Evolutionary conservation across 768 basidiomycete species (phyloP), one percentile per base, ranked within the genome.

Genomic region (Mycena vulgaris): DNA sequence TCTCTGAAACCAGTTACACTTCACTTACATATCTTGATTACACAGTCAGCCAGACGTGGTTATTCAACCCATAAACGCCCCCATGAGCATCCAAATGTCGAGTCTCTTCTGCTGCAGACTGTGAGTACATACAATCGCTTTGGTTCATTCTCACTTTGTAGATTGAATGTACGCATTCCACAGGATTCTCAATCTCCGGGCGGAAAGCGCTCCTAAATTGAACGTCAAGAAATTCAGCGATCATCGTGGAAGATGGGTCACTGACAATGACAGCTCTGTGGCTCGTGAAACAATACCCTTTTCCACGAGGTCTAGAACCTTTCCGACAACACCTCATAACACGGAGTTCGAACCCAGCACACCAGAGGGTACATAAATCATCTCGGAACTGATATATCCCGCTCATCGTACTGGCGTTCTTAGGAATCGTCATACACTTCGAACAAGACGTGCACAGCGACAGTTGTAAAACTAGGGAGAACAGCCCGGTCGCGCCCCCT

Each of bases 41-140:
- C 11, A 0, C 30, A 72, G 71, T 21, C 72, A 73, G 67, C 14
- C 19, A 19, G 49, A 73, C 48, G 33, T 47, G n/a, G 30, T 73
- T 1, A 73, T 73, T 4, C 68, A 73, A 60, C 59, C 72, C 21
- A 66, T 73, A 14, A 73, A 73, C 56, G 72, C 72, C 7, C 68
- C 72, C 4, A 69, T 69, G 68, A 73, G 72, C 51, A 73, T 73
- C 33, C 72, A 73, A 55, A 62, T 73, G 14, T 73, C 72, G 1
- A 73, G 68, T 25, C 68, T 73, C 5, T 61, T 73, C 7, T 73
- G 72, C 35, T 73, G 47, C 14, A 25, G 47, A 16, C 47, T 48
- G 47, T 48, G 11, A 16, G 47, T 48, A 5, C 3, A 27, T 47
- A 7, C 23, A 2, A 23, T 27, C n/a, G 5, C 14, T 9, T 5